These are phyloP conservation scores for Coniochaeta prunicola DNA, from an alignment of 2,329 filamentous ascomycete genomes.

Conservation along the genomic window DNA sequence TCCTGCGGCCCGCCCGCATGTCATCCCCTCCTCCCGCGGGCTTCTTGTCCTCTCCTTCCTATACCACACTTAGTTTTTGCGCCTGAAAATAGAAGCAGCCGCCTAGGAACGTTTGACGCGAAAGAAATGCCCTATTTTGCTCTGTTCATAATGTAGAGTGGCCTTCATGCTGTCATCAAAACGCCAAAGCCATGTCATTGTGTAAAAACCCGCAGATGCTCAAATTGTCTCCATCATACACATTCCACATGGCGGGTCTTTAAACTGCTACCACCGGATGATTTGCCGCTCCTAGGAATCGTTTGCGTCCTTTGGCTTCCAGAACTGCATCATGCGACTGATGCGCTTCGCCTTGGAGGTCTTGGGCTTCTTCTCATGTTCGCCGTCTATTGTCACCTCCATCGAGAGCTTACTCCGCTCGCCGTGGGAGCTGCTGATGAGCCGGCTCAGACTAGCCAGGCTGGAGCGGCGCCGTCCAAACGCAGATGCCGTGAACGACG, in stretches of 20 bases:
- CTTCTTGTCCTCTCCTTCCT: not conserved
- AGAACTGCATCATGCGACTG: slow-evolving; percentile 72
- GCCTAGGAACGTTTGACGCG: not conserved
- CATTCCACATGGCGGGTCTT: not conserved
- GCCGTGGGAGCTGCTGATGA: slow-evolving; percentile 68
- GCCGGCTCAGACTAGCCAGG: slow-evolving; percentile 66
- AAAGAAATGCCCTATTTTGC: slow-evolving; percentile 7
- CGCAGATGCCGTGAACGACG: slow-evolving; percentile 53
- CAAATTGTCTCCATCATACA: slow-evolving; percentile 1
- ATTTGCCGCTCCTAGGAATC: not conserved
- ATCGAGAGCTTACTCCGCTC: slow-evolving; percentile 69
- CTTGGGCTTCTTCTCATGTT: slow-evolving; percentile 51
- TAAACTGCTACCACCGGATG: not conserved
- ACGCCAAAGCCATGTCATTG: slow-evolving; percentile 16
- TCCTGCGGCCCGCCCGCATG: not conserved
- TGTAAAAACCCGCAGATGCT: slow-evolving; percentile 7
- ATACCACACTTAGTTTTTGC: not conserved
- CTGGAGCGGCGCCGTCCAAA: slow-evolving; percentile 68
- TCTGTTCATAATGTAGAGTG: slow-evolving; percentile 12
- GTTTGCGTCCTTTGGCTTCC: slow-evolving; percentile 51
- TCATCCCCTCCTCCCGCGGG: not conserved
- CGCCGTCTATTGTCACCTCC: slow-evolving; percentile 51
- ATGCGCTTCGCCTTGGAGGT: slow-evolving; percentile 61
- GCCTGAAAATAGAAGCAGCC: not conserved
- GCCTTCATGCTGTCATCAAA: slow-evolving; percentile 19